phyloP scores from a whole-genome alignment of 2,329 filamentous ascomycete genomes.

The Nannizziopsis arthrosporioides region DNA sequence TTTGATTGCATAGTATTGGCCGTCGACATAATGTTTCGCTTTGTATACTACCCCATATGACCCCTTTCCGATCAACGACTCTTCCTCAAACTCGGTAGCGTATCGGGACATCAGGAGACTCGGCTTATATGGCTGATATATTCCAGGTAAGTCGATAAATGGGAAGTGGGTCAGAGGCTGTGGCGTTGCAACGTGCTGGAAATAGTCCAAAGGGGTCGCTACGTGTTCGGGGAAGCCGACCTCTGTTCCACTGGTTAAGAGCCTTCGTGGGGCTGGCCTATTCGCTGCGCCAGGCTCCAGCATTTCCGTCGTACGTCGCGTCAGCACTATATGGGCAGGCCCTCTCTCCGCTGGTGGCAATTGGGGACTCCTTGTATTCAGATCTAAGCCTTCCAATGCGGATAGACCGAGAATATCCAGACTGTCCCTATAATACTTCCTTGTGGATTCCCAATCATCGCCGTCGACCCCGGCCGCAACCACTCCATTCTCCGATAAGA shows the following conservation, averaged over 20 bases:
- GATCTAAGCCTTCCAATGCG: slow-evolving; percentile 27
- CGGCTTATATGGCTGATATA: slow-evolving; percentile 9
- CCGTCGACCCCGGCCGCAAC: slow-evolving; percentile 30
- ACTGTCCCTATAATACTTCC: slow-evolving; percentile 34
- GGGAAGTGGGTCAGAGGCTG: slow-evolving; percentile 15
- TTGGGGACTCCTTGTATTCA: slow-evolving; percentile 17
- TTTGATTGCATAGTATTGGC: slow-evolving; percentile 53
- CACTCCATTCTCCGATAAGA: slow-evolving; percentile 33
- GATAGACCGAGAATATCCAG: slow-evolving; percentile 32
- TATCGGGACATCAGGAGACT: slow-evolving; percentile 31
- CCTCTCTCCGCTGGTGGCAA: slow-evolving; percentile 18
- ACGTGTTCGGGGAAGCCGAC: not conserved
- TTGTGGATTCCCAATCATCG: slow-evolving; percentile 26
- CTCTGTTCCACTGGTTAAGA: slow-evolving; percentile 11
- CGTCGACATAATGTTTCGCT: slow-evolving; percentile 50
- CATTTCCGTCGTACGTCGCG: slow-evolving; percentile 1
- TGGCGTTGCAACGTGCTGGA: slow-evolving; percentile 7
- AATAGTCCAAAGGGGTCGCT: slow-evolving; percentile 4
- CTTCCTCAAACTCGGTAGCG: slow-evolving; percentile 41
- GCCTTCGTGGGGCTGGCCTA: slow-evolving; percentile 6
- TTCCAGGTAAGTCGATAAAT: slow-evolving; percentile 11
- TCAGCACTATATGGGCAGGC: slow-evolving; percentile 10
- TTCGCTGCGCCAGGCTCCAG: not conserved
- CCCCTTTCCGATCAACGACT: slow-evolving; percentile 49
- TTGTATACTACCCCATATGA: slow-evolving; percentile 55